These are phyloP conservation scores for Argentina anserina DNA, from an alignment of 306 rosid species.

Conservation along the genomic window DNA sequence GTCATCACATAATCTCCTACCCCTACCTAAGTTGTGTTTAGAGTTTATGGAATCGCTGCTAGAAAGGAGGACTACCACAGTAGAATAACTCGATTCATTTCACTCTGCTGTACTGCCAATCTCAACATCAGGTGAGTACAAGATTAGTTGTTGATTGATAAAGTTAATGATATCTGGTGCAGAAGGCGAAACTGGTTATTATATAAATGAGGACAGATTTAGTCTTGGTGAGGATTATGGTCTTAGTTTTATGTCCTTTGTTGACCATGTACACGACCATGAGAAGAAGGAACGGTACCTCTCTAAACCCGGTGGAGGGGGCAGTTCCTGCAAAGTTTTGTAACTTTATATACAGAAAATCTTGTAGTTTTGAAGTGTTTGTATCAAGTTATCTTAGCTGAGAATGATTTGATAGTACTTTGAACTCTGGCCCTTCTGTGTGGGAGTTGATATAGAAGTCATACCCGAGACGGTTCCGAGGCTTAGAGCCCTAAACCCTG, in stretches of 20 bases:
- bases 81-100: constrained; percentile 36
- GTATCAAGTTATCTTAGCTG: background rate
- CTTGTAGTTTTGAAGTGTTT: background rate
- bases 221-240: background rate
- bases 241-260: background rate
- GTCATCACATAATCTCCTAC: constrained; percentile 73
- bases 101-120: background rate
- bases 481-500: background rate
- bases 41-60: constrained; percentile 68
- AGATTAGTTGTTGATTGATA: background rate
- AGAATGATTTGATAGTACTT: background rate
- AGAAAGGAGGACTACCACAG: constrained; percentile 49
- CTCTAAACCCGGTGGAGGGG: background rate
- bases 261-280: background rate
- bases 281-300: background rate
- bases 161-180: background rate
- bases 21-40: constrained; percentile 75
- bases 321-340: constrained; percentile 1
- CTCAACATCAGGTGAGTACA: background rate
- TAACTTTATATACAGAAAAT: background rate
- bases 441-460: background rate
- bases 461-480: too few relatives aligned
- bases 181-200: background rate
- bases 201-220: background rate
- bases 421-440: background rate